A percentile compares a stretch with the other conserved stretches of the same genome.
Evolutionary conservation across 2,329 filamentous ascomycete species (phyloP).

Genomic region (Lasiodiplodia theobromae): DNA sequence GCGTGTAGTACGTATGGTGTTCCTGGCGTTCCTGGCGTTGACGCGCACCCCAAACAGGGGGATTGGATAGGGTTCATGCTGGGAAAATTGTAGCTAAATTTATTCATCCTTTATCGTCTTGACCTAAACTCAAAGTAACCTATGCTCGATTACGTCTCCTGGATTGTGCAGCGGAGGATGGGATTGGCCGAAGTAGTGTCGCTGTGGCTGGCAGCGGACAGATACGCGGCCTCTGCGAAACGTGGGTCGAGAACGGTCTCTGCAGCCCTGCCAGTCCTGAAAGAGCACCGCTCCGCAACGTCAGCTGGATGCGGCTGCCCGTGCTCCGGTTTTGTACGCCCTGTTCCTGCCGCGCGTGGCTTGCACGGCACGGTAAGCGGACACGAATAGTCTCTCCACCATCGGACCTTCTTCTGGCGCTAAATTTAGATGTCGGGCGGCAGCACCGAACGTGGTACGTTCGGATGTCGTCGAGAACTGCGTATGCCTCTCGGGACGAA

Average conservation of each 20-base stretch:
- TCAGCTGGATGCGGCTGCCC: not conserved
- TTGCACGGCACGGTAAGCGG: not conserved
- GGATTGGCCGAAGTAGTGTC: not conserved
- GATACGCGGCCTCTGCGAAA: not conserved
- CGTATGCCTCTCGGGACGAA: not conserved
- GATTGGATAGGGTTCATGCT: not conserved
- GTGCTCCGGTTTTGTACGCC: constrained; percentile 1
- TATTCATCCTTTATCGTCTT: not conserved
- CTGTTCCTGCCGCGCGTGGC: not conserved
- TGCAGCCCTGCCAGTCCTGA: not conserved
- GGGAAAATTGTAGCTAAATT: constrained; percentile 12
- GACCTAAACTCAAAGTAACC: not conserved
- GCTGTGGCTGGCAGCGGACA: constrained; percentile 5
- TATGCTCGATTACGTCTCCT: not conserved
- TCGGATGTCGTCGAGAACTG: not conserved
- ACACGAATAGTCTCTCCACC: constrained; percentile 7
- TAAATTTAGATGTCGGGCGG: constrained; percentile 4
- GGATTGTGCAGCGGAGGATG: not conserved
- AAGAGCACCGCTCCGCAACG: not conserved
- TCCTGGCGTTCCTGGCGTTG: constrained; percentile 18
- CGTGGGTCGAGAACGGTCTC: not conserved
- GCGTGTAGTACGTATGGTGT: constrained; percentile 3
- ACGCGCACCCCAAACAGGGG: constrained; percentile 2
- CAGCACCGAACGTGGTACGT: constrained; percentile 1
- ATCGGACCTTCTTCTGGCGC: not conserved